Percentiles rank a stretch among this genome's conserved stretches.
Conservation (phyloP, 2,329 filamentous ascomycete species). For the Colletotrichum brevisporum region DNA sequence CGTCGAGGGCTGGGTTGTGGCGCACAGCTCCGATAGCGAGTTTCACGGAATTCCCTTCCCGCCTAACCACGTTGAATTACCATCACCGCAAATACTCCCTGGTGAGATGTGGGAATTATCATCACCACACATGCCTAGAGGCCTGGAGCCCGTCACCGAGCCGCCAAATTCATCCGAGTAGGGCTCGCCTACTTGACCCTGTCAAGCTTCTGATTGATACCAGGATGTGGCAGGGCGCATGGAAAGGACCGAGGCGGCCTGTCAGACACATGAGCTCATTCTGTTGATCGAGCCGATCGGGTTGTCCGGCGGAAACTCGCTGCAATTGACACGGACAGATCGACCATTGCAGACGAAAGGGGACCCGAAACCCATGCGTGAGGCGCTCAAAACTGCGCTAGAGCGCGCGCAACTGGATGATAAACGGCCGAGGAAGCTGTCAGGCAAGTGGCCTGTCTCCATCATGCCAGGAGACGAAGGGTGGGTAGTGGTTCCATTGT, state of each 20-base stretch:
- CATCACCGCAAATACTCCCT: slow-evolving; percentile 61
- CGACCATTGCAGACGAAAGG: too few relatives aligned
- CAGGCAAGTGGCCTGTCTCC: not conserved
- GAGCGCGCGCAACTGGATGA: too few relatives aligned
- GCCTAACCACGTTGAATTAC: slow-evolving; percentile 60
- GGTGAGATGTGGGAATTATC: slow-evolving; percentile 42
- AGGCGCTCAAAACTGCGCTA: too few relatives aligned
- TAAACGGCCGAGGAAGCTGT: too few relatives aligned
- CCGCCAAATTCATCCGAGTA: slow-evolving; percentile 43
- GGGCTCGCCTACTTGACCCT: slow-evolving; percentile 31
- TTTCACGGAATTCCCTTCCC: slow-evolving; percentile 63
- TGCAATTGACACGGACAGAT: too few relatives aligned
- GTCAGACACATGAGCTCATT: not conserved
- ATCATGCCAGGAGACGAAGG: slow-evolving; percentile 1
- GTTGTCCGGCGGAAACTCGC: too few relatives aligned
- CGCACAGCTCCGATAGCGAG: slow-evolving; percentile 61
- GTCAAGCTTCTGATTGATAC: not conserved
- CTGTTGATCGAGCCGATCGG: too few relatives aligned
- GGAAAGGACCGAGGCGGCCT: not conserved
- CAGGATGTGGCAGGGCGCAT: not conserved
- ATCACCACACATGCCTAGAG: slow-evolving; percentile 35
- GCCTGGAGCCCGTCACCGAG: slow-evolving; percentile 50
- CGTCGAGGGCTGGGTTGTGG: slow-evolving; percentile 60
- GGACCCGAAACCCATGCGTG: too few relatives aligned
- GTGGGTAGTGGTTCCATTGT: slow-evolving; percentile 28